phyloP scores from a whole-genome alignment of 1,139 yeast species.

The Taphrina confusa region DNA sequence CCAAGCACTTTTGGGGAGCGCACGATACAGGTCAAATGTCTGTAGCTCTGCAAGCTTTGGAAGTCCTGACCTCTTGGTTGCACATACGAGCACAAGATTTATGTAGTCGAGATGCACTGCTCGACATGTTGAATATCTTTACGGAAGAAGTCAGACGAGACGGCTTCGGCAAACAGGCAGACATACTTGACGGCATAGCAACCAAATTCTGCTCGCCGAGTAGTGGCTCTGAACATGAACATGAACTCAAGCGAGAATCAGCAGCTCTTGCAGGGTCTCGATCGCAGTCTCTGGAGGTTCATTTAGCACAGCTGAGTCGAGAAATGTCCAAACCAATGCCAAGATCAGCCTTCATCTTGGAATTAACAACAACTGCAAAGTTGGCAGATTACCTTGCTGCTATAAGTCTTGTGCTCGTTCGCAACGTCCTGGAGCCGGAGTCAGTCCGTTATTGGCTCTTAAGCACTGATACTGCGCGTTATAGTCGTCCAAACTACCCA shows the following conservation, averaged over 20 bases:
- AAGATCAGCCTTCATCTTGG: no score
- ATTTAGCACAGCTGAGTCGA: background rate
- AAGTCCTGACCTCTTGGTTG: background rate
- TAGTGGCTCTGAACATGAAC: no score
- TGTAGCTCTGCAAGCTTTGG: background rate
- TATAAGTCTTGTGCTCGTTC: background rate
- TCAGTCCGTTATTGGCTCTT: background rate
- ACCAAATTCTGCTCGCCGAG: background rate
- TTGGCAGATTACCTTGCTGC: background rate
- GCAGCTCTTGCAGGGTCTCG: background rate
- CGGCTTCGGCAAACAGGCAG: background rate
- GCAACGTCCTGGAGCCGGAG: background rate
- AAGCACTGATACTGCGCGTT: background rate
- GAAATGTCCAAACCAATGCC: no score
- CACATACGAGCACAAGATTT: background rate
- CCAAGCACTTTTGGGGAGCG: slow-evolving; percentile 9
- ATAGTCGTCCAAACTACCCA: background rate
- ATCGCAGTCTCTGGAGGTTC: background rate
- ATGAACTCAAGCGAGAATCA: no score
- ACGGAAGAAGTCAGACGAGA: background rate
- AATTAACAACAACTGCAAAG: background rate
- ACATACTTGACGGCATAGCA: background rate
- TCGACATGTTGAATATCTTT: background rate
- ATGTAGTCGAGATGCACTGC: background rate
- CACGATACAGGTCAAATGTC: background rate